A percentile compares a stretch with the other conserved stretches of the same genome.
Evolutionary conservation across 345 rosid species (phyloP).

Genomic region (Trapa bicornis): DNA sequence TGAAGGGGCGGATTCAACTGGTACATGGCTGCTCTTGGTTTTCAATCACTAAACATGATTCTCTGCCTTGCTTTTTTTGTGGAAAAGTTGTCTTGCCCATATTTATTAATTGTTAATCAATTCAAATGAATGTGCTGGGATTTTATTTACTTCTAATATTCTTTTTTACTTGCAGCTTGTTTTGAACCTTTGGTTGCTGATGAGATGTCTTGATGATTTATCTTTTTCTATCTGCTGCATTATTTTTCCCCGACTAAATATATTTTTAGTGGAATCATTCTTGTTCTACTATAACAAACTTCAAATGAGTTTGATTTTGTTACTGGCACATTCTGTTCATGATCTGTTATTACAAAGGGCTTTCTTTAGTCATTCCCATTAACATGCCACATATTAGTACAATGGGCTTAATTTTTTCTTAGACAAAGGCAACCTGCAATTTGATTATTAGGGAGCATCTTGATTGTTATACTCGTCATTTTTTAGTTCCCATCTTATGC

Average conservation of each 20-base stretch:
- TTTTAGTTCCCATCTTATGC: not conserved
- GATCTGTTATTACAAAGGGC: not conserved
- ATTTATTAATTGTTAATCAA: not conserved
- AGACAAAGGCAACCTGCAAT: not conserved
- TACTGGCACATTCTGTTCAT: not conserved
- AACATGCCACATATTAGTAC: not conserved
- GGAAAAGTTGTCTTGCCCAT: too few relatives aligned
- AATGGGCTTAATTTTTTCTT: not conserved
- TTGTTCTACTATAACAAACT: not conserved
- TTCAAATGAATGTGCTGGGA: not conserved
- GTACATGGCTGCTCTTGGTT: slow-evolving; percentile 22
- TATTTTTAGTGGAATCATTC: not conserved
- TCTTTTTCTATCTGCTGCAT: not conserved
- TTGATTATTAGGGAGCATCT: not conserved
- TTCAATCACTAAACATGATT: not conserved
- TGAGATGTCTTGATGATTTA: not conserved
- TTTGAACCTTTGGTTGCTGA: not conserved
- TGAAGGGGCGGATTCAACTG: slow-evolving; percentile 95
- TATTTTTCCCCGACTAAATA: not conserved
- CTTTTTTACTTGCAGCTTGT: not conserved
- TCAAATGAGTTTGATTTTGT: not conserved
- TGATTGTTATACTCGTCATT: not conserved
- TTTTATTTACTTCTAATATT: not conserved
- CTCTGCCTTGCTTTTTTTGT: not conserved
- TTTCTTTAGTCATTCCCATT: not conserved